Conservation (phyloP, 768 basidiomycete species). For the Mycena amicta region DNA sequence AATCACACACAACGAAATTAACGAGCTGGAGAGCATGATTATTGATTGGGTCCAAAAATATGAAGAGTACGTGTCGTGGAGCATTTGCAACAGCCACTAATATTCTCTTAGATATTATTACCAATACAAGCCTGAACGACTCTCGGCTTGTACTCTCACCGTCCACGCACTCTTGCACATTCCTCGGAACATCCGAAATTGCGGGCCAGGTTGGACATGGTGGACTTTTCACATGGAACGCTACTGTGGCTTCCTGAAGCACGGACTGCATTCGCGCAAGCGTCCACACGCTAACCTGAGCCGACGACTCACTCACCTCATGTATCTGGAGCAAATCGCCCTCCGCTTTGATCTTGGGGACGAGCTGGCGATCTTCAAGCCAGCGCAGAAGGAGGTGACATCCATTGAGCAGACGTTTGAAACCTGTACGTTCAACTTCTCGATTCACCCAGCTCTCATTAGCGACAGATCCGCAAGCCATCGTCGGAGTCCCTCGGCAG, state of each 20-base stretch:
- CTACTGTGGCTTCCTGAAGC: conserved; percentile 32
- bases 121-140: conserved; percentile 28
- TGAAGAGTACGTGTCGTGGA: conserved; percentile 29
- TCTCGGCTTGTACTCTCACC: conserved; percentile 33
- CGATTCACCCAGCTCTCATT: no score
- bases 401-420: no score
- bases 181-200: conserved; percentile 29
- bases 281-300: conserved; percentile 33
- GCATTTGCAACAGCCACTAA: not conserved
- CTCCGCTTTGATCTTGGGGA: conserved; percentile 28
- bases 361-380: conserved; percentile 8
- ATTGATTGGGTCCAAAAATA: conserved; percentile 38
- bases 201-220: conserved; percentile 34
- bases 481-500: no score
- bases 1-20: conserved; percentile 28
- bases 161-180: conserved; percentile 39
- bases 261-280: conserved; percentile 23
- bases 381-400: conserved; percentile 3
- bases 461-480: no score
- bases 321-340: conserved; percentile 29
- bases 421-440: no score
- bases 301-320: conserved; percentile 24
- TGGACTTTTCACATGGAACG: conserved; percentile 41
- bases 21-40: conserved; percentile 29
- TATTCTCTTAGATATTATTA: conserved; percentile 29